Evolutionary conservation across 768 basidiomycete genomes (phyloP), one percentile per base, ranked within the genome.

Genomic region (Termitomyces sp.): DNA sequence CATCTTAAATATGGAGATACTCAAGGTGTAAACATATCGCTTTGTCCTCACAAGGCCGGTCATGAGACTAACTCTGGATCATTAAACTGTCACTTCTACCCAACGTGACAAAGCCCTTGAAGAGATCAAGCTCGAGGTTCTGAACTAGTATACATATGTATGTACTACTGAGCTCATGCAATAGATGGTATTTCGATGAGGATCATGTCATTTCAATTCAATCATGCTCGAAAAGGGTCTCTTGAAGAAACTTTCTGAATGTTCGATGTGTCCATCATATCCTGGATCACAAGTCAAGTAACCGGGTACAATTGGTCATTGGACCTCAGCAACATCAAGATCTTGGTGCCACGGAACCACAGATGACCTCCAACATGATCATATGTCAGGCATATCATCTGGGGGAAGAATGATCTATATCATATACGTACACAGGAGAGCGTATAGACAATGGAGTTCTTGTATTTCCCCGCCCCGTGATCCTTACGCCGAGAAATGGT

Each of bases 281-380:
- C 7, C 19, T 23, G 27, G 40, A 52, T 42, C 51, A 42, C 30
- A 12, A 42, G 40, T 42, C 12, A 25, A 7, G 11, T n/a, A 14
- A 28, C n/a, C 40, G 39, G 51, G n/a, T 52, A 30, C 51, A 52
- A 19, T 52, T 41, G 39, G 40, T 52, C 51, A 41, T 39, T 42
- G n/a, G 51, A 52, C 51, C 42, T 34, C 11, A 14, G 5, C 8
- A 4, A 28, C 8, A 8, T 28, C 8, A 3, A 8, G 3, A 3
- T 28, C 28, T 28, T 28, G 28, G 28, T 6, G 28, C 34, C 5
- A 3, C 12, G 6, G 3, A 7, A 12, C 12, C 34, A 3, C 6
- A 12, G 12, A n/a, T n/a, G n/a, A 23, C 12, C 39, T 51, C 25
- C 25, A 10, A 19, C 23, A 34, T 21, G 44, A 37, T 39, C 53